Percentiles rank a stretch among this genome's conserved stretches.
Conservation (phyloP, 768 basidiomycete species). For the Tubosaeta sp. region DNA sequence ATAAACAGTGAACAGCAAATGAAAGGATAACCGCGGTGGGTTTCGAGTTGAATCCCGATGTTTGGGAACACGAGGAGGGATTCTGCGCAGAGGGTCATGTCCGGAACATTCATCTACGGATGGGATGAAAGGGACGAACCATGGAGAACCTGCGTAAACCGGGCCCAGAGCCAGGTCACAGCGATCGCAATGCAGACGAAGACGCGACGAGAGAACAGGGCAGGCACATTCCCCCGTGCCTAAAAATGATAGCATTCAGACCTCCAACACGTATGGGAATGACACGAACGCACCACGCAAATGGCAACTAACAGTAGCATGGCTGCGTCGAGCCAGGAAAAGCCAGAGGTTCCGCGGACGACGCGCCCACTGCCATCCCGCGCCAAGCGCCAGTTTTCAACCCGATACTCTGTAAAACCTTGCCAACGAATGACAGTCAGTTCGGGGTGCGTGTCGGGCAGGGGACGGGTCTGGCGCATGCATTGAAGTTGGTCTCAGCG, state of each 20-base stretch:
- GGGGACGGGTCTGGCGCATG: conserved; percentile 36
- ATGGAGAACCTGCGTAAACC: conserved; percentile 44
- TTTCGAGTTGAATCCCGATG: conserved; percentile 74
- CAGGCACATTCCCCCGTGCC: background rate
- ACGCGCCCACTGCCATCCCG: conserved; percentile 38
- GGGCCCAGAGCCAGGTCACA: conserved; percentile 27
- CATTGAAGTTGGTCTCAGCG: conserved; percentile 11
- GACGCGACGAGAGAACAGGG: background rate
- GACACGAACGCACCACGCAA: background rate
- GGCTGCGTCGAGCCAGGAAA: conserved; percentile 36
- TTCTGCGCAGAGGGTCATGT: conserved; percentile 39
- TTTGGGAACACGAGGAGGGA: conserved; percentile 62
- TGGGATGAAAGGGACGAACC: conserved; percentile 30
- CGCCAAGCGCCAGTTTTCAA: conserved; percentile 49
- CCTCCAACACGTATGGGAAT: background rate
- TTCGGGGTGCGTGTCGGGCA: conserved; percentile 45
- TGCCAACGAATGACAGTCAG: conserved; percentile 43
- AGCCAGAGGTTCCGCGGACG: conserved; percentile 25
- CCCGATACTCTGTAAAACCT: conserved; percentile 55
- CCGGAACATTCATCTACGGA: background rate
- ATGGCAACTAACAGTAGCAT: conserved; percentile 11
- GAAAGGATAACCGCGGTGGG: conserved; percentile 52
- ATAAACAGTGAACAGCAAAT: conserved; percentile 13
- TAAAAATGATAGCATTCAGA: no score
- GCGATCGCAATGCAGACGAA: conserved; percentile 9